A percentile compares a stretch with the other conserved stretches of the same genome.
These are phyloP conservation scores for Leccinum holopus DNA, from an alignment of 1,284 basidiomycete genomes.

Conservation along the genomic window DNA sequence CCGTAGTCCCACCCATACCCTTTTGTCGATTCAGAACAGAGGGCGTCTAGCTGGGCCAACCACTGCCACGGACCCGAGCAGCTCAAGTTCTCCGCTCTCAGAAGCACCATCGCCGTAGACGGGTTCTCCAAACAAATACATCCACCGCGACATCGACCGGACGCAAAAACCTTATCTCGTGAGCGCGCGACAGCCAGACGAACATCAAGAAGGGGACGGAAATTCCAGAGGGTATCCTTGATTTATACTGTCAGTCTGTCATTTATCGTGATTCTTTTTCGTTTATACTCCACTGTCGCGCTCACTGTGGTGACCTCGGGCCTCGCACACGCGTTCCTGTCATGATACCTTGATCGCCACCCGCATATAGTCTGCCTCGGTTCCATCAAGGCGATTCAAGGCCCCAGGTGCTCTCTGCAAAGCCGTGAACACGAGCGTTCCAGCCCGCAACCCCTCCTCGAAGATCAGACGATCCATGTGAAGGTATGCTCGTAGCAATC, in stretches of 20 bases:
- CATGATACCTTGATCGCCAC: not conserved
- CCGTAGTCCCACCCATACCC: too few relatives aligned
- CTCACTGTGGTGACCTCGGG: not conserved
- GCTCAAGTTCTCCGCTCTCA: too few relatives aligned
- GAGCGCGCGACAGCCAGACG: constrained; percentile 64
- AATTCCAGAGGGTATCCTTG: constrained; percentile 75
- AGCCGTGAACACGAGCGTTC: constrained; percentile 71
- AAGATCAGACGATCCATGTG: constrained; percentile 12
- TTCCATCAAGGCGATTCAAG: constrained; percentile 68
- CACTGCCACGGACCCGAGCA: too few relatives aligned
- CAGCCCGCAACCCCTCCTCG: constrained; percentile 12
- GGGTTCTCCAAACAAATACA: constrained; percentile 42
- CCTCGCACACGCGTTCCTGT: not conserved
- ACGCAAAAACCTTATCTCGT: constrained; percentile 59
- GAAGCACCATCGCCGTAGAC: too few relatives aligned
- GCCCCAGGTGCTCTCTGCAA: constrained; percentile 81
- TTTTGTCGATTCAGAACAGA: too few relatives aligned
- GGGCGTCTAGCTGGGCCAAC: too few relatives aligned
- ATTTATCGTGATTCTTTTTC: not conserved
- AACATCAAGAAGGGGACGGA: constrained; percentile 73
- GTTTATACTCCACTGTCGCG: not conserved
- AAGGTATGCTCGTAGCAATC: constrained; percentile 78
- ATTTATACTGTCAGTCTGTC: constrained; percentile 53
- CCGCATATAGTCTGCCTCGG: constrained; percentile 58
- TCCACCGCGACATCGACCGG: constrained; percentile 70